Evolutionary conservation across 2,329 filamentous ascomycete genomes (phyloP).

Genomic region (Diplodia sapinea): DNA sequence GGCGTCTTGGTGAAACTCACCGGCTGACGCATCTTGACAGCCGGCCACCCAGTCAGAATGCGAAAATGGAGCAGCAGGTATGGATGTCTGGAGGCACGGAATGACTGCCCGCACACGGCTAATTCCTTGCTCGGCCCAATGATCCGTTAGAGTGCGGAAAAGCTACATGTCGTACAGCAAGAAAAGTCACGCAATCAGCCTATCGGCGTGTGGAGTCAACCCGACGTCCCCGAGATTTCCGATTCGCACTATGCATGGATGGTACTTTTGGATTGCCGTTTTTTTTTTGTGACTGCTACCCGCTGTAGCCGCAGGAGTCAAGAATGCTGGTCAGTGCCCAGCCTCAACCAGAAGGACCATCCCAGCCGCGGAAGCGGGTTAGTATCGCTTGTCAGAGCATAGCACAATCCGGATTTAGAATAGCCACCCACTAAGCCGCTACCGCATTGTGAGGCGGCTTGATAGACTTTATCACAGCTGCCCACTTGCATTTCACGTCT

Average conservation of each 20-base stretch:
- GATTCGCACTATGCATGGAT: slow-evolving; percentile 18
- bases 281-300: background rate
- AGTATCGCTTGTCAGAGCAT: slow-evolving; percentile 3
- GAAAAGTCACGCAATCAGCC: slow-evolving; percentile 12
- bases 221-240: slow-evolving; percentile 20
- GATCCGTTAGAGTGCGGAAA: slow-evolving; percentile 3
- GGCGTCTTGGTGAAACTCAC: slow-evolving; percentile 14
- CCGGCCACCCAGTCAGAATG: background rate
- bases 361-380: slow-evolving; percentile 14
- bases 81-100: too few species aligned
- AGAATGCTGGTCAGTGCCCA: background rate
- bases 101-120: background rate
- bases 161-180: slow-evolving; percentile 20
- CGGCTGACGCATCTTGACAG: background rate
- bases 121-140: background rate
- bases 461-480: background rate
- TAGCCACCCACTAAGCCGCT: background rate
- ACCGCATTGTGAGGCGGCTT: background rate
- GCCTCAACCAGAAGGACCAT: background rate
- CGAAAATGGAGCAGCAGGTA: background rate
- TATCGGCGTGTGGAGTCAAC: slow-evolving; percentile 14
- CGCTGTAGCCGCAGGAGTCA: slow-evolving; percentile 9
- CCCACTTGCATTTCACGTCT: background rate
- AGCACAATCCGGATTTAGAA: background rate
- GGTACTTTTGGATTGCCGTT: background rate